Base-by-base conservation (phyloP, 805 yeast genomes). In the Candida nemodendra region DNA sequence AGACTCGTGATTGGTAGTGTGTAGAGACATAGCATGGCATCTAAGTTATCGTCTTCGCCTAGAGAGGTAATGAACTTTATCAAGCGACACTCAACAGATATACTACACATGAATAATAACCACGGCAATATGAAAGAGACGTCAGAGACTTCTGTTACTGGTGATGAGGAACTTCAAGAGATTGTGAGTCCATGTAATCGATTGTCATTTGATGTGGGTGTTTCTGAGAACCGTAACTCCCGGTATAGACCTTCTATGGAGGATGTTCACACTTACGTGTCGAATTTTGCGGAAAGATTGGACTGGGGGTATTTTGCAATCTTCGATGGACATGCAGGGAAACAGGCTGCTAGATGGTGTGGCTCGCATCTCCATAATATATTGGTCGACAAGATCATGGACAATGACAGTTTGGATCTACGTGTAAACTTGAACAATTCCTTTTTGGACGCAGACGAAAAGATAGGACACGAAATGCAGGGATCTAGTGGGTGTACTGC, bases 241-340 rank as follows among this genome's bases (percentile, higher is more conserved):
- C 77, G 83, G 46, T 90, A 79, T 58, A 72, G 99, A 40, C 78
- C 84, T 35, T 78, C 89, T 19, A 91, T 91, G 99, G 99, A 91
- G 59, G 99, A 91, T 60, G 93, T 91, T 6, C 98, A 91, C 60
- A 85, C 95, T 0, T 87, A 84, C 53, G 88, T 89, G 27, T 89
- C 93, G 48, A 89, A 90, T 66, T 90, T 85, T 67, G 93, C 90
- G n/a, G 95, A 87, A 50, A 62, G 88, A 40, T 67, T 84, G 21
- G 96, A 89, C 59, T 84, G 95, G 84, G 98, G 96, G 2, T 91
- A 86, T 58, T 89, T 91, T 72, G 98, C 95, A 13, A 74, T 91
- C 1, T 91, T 89, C 63, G 99, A 91, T 62, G 99, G 99, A 9
- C 99, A 91, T 64, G 98, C 98, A 2, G 99, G 99, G 16, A 79